A percentile compares a stretch with the other conserved stretches of the same genome.
phyloP scores from a whole-genome alignment of 495 filamentous ascomycete genomes.

The Opeltia flavorubescens region DNA sequence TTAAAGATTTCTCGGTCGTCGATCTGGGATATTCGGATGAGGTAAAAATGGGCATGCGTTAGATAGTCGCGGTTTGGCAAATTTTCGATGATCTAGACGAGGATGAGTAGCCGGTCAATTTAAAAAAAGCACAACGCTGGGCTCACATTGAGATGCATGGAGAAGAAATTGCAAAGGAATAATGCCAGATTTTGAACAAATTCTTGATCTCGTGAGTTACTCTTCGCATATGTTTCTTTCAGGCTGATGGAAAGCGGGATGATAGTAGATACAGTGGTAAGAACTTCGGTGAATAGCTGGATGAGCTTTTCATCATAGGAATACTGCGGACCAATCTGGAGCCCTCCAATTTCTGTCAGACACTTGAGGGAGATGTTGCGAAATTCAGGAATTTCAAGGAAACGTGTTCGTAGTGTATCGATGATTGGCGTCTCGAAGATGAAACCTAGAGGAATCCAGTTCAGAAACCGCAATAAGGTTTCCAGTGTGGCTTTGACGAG shows the following conservation, averaged over 20 bases:
- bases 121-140: background rate
- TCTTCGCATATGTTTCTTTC: constrained; percentile 74
- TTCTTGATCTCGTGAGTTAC: constrained; percentile 89
- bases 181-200: constrained; percentile 94
- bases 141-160: constrained; percentile 74
- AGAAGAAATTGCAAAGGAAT: constrained; percentile 92
- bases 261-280: constrained; percentile 77
- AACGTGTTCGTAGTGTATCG: constrained; percentile 79
- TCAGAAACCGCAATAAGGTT: constrained; percentile 88
- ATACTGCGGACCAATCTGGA: constrained; percentile 64
- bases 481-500: constrained; percentile 89
- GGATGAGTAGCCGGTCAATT: constrained; percentile 15
- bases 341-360: constrained; percentile 88
- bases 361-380: constrained; percentile 94
- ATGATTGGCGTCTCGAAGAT: constrained; percentile 97
- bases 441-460: constrained; percentile 97
- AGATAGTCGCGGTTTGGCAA: constrained; percentile 89
- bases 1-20: constrained; percentile 99
- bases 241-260: constrained; percentile 81
- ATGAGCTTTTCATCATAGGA: constrained; percentile 88
- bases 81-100: constrained; percentile 72
- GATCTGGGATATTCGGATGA: constrained; percentile 95
- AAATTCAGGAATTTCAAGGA: constrained; percentile 83
- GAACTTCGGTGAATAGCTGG: constrained; percentile 90
- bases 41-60: constrained; percentile 89